Conservation (phyloP, 2,329 filamentous ascomycete genomes). For the Malbranchea cinnamomea region DNA sequence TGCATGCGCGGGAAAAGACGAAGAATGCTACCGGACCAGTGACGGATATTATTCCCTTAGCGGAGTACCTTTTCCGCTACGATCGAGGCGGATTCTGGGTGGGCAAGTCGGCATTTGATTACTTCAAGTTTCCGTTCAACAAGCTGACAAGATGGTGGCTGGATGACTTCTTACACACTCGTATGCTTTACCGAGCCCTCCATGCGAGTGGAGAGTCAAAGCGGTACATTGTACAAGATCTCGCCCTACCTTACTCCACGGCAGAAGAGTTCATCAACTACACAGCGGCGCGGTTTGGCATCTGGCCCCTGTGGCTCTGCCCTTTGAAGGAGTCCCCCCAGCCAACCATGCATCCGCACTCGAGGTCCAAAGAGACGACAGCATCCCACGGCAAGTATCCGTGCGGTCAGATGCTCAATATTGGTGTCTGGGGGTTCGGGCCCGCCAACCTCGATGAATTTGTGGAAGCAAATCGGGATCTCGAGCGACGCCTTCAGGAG, state of each 20-base stretch:
- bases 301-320: slow-evolving; percentile 46
- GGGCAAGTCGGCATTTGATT: slow-evolving; percentile 39
- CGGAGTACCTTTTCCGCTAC: slow-evolving; percentile 42
- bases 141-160: slow-evolving; percentile 40
- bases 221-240: slow-evolving; percentile 44
- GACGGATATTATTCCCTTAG: slow-evolving; percentile 31
- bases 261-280: slow-evolving; percentile 37
- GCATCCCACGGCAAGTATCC: no score
- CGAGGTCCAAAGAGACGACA: no score
- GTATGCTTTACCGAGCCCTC: slow-evolving; percentile 44
- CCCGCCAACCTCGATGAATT: slow-evolving; percentile 43
- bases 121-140: slow-evolving; percentile 44
- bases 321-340: no score
- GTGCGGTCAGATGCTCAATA: slow-evolving; percentile 30
- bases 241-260: slow-evolving; percentile 38
- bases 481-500: slow-evolving; percentile 54
- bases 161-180: slow-evolving; percentile 43
- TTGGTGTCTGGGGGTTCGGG: slow-evolving; percentile 68
- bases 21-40: no score
- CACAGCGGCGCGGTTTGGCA: slow-evolving; percentile 27
- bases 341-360: no score
- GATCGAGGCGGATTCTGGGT: slow-evolving; percentile 47
- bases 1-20: no score
- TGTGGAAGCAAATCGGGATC: slow-evolving; percentile 50
- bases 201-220: slow-evolving; percentile 39